Conservation (phyloP, 495 filamentous ascomycete species). For the Penicillium diatomitis region DNA sequence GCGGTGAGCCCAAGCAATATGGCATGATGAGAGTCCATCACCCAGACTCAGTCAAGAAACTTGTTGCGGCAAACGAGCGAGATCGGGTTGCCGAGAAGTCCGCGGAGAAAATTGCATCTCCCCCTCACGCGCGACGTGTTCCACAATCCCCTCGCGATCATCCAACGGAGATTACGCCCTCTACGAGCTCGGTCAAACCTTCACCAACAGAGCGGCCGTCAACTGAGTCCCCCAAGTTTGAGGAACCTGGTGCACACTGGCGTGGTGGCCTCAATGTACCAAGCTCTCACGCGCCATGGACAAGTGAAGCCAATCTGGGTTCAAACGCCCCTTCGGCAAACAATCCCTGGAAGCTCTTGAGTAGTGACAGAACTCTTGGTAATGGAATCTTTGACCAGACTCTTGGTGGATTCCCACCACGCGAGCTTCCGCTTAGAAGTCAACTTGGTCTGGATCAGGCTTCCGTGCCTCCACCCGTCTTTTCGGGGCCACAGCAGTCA, state of each 20-base stretch:
- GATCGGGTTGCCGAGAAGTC: conserved; percentile 32
- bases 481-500: conserved; percentile 26
- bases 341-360: conserved; percentile 70
- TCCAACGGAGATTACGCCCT: conserved; percentile 18
- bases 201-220: not conserved
- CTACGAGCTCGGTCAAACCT: conserved; percentile 3
- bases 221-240: conserved; percentile 16
- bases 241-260: conserved; percentile 32
- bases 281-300: conserved; percentile 31
- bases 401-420: conserved; percentile 38
- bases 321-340: conserved; percentile 33
- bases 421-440: conserved; percentile 31
- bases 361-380: conserved; percentile 58
- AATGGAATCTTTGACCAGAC: conserved; percentile 71
- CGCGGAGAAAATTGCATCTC: conserved; percentile 3
- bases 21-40: conserved; percentile 53
- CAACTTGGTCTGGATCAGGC: conserved; percentile 32
- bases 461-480: conserved; percentile 23
- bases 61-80: conserved; percentile 29
- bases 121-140: conserved; percentile 18
- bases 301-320: conserved; percentile 26
- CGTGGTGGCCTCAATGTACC: conserved; percentile 27
- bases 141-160: conserved; percentile 28
- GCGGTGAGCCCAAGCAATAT: conserved; percentile 46
- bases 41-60: conserved; percentile 37